phyloP scores from a whole-genome alignment of 306 rosid species.

The Cicer cuneatum region DNA sequence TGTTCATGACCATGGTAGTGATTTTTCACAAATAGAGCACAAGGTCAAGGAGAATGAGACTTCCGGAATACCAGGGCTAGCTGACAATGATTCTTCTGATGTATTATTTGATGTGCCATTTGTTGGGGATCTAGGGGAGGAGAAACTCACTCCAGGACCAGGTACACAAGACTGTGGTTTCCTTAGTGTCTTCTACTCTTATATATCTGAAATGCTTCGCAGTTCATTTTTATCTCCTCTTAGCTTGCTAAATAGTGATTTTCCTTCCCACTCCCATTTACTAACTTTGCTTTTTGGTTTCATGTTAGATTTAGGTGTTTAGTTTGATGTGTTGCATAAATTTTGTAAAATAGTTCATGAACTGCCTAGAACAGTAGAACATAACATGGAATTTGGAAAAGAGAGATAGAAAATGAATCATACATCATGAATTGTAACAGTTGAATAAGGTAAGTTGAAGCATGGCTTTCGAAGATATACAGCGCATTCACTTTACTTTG shows the following conservation, averaged over 20 bases:
- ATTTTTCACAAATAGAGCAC: slow-evolving; percentile 50
- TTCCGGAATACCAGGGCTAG: slow-evolving; percentile 52
- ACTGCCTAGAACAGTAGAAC: neutral
- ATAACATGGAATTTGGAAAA: neutral
- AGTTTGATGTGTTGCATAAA: slow-evolving; percentile 2
- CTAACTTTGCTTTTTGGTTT: slow-evolving; percentile 11
- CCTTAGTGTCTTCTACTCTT: neutral
- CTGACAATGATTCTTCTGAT: slow-evolving; percentile 60
- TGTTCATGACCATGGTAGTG: slow-evolving; percentile 59
- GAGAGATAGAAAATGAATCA: slow-evolving; percentile 4
- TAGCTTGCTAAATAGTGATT: slow-evolving; percentile 2
- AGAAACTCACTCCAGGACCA: slow-evolving; percentile 66
- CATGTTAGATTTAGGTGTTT: slow-evolving; percentile 26
- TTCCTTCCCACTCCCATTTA: slow-evolving; percentile 3
- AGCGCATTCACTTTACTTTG: slow-evolving; percentile 15
- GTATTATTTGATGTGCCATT: slow-evolving; percentile 67
- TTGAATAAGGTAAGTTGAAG: slow-evolving; percentile 33
- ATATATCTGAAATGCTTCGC: neutral
- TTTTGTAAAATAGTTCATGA: neutral
- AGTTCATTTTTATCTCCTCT: slow-evolving; percentile 16
- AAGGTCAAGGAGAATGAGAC: slow-evolving; percentile 60
- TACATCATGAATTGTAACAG: neutral
- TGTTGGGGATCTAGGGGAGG: slow-evolving; percentile 59
- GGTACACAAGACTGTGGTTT: slow-evolving; percentile 57
- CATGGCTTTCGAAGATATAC: slow-evolving; percentile 22